Percentiles rank a stretch among this genome's conserved stretches.
Evolutionary conservation across 768 basidiomycete species (phyloP).

Genomic region (Russula olivacea): DNA sequence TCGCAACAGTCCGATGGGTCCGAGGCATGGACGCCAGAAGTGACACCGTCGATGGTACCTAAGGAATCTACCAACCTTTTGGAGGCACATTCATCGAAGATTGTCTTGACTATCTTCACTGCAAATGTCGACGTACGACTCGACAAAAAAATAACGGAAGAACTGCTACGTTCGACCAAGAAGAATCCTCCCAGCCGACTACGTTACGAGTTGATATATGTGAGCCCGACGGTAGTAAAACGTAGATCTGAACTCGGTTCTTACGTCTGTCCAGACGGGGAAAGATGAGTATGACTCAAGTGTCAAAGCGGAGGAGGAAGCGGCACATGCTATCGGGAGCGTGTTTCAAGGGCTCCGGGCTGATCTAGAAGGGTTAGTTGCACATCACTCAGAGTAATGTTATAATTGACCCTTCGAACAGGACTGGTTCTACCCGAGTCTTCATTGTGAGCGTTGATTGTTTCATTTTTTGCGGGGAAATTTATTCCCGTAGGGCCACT

Average conservation of each 20-base stretch:
- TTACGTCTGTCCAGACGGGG: constrained; percentile 49
- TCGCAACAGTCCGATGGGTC: constrained; percentile 38
- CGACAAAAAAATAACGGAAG: constrained; percentile 58
- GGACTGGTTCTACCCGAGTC: constrained; percentile 64
- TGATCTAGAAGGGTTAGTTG: constrained; percentile 69
- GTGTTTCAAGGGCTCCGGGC: constrained; percentile 85
- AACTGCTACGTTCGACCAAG: constrained; percentile 88
- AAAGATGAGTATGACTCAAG: constrained; percentile 77
- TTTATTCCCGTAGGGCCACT: constrained; percentile 56
- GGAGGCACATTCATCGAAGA: constrained; percentile 44
- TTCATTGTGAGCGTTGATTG: constrained; percentile 60
- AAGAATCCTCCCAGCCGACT: constrained; percentile 80
- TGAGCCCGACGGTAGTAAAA: constrained; percentile 32
- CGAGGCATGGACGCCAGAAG: constrained; percentile 31
- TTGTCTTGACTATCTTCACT: constrained; percentile 58
- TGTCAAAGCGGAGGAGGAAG: constrained; percentile 56
- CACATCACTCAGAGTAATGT: not conserved
- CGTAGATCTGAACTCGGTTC: not conserved
- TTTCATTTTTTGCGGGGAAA: constrained; percentile 4
- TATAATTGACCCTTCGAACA: constrained; percentile 28
- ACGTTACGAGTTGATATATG: constrained; percentile 81
- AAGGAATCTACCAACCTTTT: constrained; percentile 29
- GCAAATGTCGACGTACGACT: constrained; percentile 60
- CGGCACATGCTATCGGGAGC: constrained; percentile 60
- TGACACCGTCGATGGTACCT: constrained; percentile 31